Evolutionary conservation across 805 yeast genomes (phyloP), one percentile per base, ranked within the genome.

Genomic region (Suhomyces sp.): DNA sequence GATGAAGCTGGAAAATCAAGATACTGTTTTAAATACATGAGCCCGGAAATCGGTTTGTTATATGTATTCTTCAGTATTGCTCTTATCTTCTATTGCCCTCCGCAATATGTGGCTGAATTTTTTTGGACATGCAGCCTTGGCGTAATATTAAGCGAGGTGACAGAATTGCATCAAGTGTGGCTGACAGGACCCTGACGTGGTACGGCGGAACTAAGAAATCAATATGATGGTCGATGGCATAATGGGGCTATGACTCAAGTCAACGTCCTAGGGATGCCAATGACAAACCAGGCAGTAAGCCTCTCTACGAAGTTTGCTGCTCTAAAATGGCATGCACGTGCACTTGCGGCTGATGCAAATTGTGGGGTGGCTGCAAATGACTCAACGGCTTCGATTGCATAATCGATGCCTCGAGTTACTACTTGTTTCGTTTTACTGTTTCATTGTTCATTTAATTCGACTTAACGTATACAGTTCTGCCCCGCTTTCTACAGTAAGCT

Each of bases 401-500:
- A 17, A 4, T 35, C 40, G 15, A 15, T 2, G 40, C 40, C 10
- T 6, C 40, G 19, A n/a, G 40, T n/a, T 3, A 15, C 17, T 35
- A 13, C 17, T 35, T 35, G 17, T 7, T 13, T 35, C 17, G 3
- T 17, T 38, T 9, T 8, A 27, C 12, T 19, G 13, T 38, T 38
- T 17, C 9, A 5, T 19, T 9, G 24, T 38, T 38, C 42, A 38
- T 17, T 15, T 40, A 12, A 48, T 44, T 29, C 41, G 29, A 17
- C 10, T 27, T 19, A 48, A 40, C 13, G 15, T 24, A 19, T 40
- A 48, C 24, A 17, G 36, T 2, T 22, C 17, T 1, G 29, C 49
- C 7, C 46, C 56, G 15, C 33, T 27, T 7, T 27, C 50, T 1
- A 63, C 53, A 9, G 46, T 42, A 47, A 69, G 51, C 44, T 54